Percentiles rank a stretch among this genome's conserved stretches.
Conservation (phyloP, 1,284 basidiomycete genomes). For the Anthracocystis setariae region DNA sequence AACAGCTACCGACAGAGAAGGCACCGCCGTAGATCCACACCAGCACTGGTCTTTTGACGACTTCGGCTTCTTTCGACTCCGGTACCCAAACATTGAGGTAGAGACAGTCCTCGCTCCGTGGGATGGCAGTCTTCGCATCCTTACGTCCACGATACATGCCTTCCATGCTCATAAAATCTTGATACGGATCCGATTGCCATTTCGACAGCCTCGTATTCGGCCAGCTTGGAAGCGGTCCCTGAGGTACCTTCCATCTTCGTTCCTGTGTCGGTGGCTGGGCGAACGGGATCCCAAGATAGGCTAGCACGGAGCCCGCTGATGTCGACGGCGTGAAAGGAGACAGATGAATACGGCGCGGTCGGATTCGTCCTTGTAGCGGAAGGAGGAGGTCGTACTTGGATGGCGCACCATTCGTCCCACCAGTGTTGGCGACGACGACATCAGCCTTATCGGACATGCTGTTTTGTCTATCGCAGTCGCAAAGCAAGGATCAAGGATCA, state of each 20-base stretch:
- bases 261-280: slow-evolving; percentile 73
- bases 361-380: slow-evolving; percentile 40
- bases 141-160: slow-evolving; percentile 34
- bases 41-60: slow-evolving; percentile 72
- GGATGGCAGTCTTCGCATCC: slow-evolving; percentile 21
- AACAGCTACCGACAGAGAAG: slow-evolving; percentile 52
- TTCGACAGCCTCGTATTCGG: slow-evolving; percentile 8
- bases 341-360: slow-evolving; percentile 41
- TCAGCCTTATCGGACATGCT: neutral
- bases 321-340: slow-evolving; percentile 17
- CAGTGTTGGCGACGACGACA: neutral
- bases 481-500: too few relatives aligned
- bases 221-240: slow-evolving; percentile 32
- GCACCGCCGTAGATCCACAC: slow-evolving; percentile 72
- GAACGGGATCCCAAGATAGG: slow-evolving; percentile 77
- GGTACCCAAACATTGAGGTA: slow-evolving; percentile 69
- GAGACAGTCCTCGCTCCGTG: slow-evolving; percentile 71
- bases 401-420: neutral
- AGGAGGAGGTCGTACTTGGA: slow-evolving; percentile 34
- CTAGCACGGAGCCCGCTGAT: slow-evolving; percentile 68
- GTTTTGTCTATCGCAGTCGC: neutral
- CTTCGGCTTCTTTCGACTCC: neutral
- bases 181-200: slow-evolving; percentile 43
- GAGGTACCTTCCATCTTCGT: slow-evolving; percentile 74
- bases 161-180: slow-evolving; percentile 40